Conservation (phyloP, 169 alveolate genomes). For the Eimeria sp. region DNA sequence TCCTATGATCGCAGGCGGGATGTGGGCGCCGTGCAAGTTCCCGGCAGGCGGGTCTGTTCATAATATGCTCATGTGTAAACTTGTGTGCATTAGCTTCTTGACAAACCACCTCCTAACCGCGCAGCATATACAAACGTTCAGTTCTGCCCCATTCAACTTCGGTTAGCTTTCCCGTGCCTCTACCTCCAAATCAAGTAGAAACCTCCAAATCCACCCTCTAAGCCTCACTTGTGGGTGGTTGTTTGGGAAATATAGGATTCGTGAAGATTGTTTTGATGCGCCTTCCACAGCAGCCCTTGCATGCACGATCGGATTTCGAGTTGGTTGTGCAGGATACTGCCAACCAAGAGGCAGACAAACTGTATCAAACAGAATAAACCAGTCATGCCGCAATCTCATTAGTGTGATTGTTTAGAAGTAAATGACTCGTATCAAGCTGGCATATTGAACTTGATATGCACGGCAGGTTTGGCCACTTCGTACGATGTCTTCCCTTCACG, state of each 20-base stretch:
- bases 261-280: neutral
- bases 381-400: neutral
- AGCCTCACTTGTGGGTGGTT: neutral
- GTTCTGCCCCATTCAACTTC: neutral
- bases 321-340: neutral
- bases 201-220: neutral
- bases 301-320: neutral
- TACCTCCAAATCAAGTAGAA: neutral
- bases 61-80: neutral
- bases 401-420: neutral
- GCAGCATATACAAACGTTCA: neutral
- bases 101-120: neutral
- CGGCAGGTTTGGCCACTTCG: neutral
- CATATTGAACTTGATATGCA: neutral
- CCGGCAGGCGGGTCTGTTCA: neutral
- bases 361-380: neutral
- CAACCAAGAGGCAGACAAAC: neutral
- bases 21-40: neutral
- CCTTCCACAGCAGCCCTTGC: constrained; percentile 1
- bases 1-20: neutral
- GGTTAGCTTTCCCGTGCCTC: neutral
- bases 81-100: neutral
- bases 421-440: neutral
- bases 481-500: neutral
- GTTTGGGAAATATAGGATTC: neutral